These are phyloP conservation scores for Casuarina equisetifolia DNA, from an alignment of 306 rosid species.

Conservation along the genomic window DNA sequence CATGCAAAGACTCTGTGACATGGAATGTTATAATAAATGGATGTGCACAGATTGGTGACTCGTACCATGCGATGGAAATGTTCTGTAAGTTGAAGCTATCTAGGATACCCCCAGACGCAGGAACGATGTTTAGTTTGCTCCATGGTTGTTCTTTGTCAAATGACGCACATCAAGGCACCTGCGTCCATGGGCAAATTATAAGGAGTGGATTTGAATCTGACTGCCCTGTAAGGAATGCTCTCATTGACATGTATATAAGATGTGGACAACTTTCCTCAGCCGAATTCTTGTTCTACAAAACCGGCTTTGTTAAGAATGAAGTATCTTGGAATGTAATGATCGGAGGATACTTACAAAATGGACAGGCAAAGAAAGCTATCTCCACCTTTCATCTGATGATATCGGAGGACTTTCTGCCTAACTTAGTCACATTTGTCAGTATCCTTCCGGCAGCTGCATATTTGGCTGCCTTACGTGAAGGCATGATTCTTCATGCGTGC, in stretches of 20 bases:
- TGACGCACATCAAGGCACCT: conserved; percentile 41
- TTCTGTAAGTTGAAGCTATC: conserved; percentile 41
- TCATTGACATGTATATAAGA: conserved; percentile 63
- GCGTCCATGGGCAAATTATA: conserved; percentile 51
- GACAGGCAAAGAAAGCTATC: conserved; percentile 46
- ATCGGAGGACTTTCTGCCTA: conserved; percentile 48
- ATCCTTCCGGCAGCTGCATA: conserved; percentile 61
- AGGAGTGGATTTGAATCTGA: conserved; percentile 56
- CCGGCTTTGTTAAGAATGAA: conserved; percentile 37
- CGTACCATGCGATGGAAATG: conserved; percentile 38
- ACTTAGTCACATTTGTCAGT: conserved; percentile 50
- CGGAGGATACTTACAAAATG: conserved; percentile 52
- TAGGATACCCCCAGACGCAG: conserved; percentile 53
- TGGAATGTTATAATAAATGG: conserved; percentile 75
- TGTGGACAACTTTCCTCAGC: conserved; percentile 55
- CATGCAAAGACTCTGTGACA: conserved; percentile 54
- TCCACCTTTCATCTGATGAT: conserved; percentile 49
- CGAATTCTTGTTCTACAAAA: conserved; percentile 45
- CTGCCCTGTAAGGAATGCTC: conserved; percentile 47
- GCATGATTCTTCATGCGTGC: conserved; percentile 63
- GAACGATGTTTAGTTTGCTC: conserved; percentile 55
- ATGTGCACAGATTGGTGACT: conserved; percentile 47
- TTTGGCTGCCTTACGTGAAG: conserved; percentile 51
- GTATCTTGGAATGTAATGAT: conserved; percentile 66
- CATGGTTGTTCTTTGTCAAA: conserved; percentile 40